phyloP scores from a whole-genome alignment of 148 eudicot genomes.

The Gaultheria prostrata region DNA sequence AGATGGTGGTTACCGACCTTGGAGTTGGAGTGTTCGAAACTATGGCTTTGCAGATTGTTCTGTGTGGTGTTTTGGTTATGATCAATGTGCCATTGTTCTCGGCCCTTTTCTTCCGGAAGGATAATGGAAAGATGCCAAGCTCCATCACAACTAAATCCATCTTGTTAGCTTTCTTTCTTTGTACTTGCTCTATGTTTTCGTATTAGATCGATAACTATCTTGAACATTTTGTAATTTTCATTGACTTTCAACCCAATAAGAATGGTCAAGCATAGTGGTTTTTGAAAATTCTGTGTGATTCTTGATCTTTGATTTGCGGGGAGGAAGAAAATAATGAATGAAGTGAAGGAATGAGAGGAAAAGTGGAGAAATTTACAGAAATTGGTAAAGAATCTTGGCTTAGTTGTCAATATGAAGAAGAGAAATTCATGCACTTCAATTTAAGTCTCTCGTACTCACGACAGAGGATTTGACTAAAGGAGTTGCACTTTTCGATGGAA shows the following conservation, averaged over 20 bases:
- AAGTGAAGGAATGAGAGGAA: no score
- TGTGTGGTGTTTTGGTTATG: constrained; percentile 47
- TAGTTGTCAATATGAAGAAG: no score
- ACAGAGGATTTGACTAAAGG: no score
- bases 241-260: constrained; percentile 1
- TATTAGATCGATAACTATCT: not conserved
- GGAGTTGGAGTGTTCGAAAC: constrained; percentile 13
- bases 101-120: constrained; percentile 61
- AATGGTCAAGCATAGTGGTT: not conserved
- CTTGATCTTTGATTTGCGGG: no score
- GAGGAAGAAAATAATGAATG: no score
- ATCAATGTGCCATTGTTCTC: constrained; percentile 59
- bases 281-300: not conserved
- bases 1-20: constrained; percentile 7
- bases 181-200: constrained; percentile 33
- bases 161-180: constrained; percentile 35
- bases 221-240: not conserved
- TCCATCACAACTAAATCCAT: constrained; percentile 45
- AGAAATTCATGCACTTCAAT: no score
- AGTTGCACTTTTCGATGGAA: no score
- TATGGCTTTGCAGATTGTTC: constrained; percentile 45
- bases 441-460: no score
- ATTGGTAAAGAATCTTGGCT: no score
- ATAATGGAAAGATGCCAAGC: constrained; percentile 67
- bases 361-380: no score